Evolutionary conservation across 768 basidiomycete species (phyloP).

Genomic region (Xerocomus potaroensis): DNA sequence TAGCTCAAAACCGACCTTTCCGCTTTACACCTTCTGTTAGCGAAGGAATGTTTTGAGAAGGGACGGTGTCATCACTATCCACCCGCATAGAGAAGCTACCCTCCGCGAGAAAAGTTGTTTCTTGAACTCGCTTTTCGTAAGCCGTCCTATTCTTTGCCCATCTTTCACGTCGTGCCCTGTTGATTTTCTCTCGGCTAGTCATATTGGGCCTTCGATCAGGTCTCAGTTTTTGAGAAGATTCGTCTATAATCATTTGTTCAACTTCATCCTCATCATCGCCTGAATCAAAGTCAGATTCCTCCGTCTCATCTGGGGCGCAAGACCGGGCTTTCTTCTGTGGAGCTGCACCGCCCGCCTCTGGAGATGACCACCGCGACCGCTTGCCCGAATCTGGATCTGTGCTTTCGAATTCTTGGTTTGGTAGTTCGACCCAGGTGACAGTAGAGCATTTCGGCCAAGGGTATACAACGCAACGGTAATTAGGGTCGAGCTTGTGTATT

Average conservation of each 20-base stretch:
- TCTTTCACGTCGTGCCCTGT: slow-evolving; percentile 23
- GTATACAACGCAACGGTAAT: slow-evolving; percentile 62
- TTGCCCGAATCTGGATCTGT: slow-evolving; percentile 19
- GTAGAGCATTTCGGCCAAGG: slow-evolving; percentile 34
- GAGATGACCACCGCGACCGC: slow-evolving; percentile 26
- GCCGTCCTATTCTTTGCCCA: slow-evolving; percentile 23
- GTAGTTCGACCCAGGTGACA: slow-evolving; percentile 17
- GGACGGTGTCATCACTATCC: slow-evolving; percentile 16
- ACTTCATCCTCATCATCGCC: slow-evolving; percentile 47
- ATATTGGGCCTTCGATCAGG: slow-evolving; percentile 17
- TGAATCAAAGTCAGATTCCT: slow-evolving; percentile 26
- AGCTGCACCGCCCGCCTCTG: slow-evolving; percentile 12
- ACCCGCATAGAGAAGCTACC: slow-evolving; percentile 32
- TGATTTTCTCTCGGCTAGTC: slow-evolving; percentile 31
- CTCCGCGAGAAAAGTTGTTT: slow-evolving; percentile 23
- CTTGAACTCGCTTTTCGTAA: slow-evolving; percentile 30
- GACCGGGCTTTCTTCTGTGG: slow-evolving; percentile 28
- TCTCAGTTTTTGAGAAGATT: slow-evolving; percentile 16
- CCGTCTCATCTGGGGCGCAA: slow-evolving; percentile 11
- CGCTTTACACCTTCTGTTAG: slow-evolving; percentile 38
- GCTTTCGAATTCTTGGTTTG: slow-evolving; percentile 6
- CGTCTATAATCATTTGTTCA: slow-evolving; percentile 48
- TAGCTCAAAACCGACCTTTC: slow-evolving; percentile 37
- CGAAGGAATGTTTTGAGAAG: slow-evolving; percentile 16
- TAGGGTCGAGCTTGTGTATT: slow-evolving; percentile 74